Evolutionary conservation across 176 grass and related monocot species (phyloP), one percentile per base, ranked within the genome.

Genomic region (Rhynchospora tenuis): DNA sequence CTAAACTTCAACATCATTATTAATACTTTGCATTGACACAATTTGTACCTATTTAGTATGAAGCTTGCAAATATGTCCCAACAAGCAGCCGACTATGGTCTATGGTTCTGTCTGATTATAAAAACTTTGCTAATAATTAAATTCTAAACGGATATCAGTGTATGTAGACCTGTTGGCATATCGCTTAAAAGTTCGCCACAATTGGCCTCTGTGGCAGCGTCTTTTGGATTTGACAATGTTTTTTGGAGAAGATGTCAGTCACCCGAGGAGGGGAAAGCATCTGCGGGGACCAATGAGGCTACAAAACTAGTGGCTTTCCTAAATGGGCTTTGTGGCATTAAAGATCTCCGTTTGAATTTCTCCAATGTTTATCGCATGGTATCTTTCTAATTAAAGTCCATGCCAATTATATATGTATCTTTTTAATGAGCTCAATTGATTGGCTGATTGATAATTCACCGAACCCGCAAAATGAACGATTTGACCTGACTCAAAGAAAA

Each of bases 281-380:
- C 59, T 66, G 48, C 33, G 38, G 7, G 24, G 16, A 84, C 60
- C 24, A 31, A 80, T 29, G 33, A 38, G 2, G 33, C 33, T 38
- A 38, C 33, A 38, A 38, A 38, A 38, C 59, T 84, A 56, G 8
- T 71, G 42, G 17, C 3, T 2, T 72, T 88, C 59, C 73, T 88
- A 26, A 5, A 57, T 57, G 50, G 72, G 79, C 61, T 88, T 29
- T 15, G 51, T 5, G 0, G 15, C 5, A 7, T 23, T 58, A 71
- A 84, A 50, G 17, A 79, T 8, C 72, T 88, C 48, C 72, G 14
- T 9, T 17, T 88, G 60, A 2, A 23, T 50, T 61, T 84, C 43
- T 71, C 50, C 0, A 14, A 19, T 80, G 59, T 59, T 19, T 84
- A 84, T 42, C 68, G 24, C 29, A 17, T 50, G 81, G 86, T 84